These are phyloP conservation scores for Pythium utonaiense DNA, from an alignment of 352 stramenopile genomes.

Conservation along the genomic window DNA sequence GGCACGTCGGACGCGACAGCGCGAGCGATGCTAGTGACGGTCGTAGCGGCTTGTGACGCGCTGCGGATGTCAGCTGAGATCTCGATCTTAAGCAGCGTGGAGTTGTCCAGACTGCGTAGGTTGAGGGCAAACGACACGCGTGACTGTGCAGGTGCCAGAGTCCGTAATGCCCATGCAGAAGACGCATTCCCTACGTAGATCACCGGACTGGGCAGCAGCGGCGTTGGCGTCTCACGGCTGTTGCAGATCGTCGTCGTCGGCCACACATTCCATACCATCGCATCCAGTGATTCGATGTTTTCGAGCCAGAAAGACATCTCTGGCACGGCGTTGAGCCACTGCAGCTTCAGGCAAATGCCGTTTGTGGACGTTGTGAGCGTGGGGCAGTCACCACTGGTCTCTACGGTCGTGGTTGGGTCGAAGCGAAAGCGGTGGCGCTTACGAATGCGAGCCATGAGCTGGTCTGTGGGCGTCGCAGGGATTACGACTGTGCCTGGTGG, in stretches of 20 bases:
- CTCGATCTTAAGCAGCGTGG: slow-evolving; percentile 47
- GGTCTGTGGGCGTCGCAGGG: slow-evolving; percentile 29
- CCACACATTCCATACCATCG: slow-evolving; percentile 41
- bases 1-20: slow-evolving; percentile 2
- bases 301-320: slow-evolving; percentile 47
- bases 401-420: slow-evolving; percentile 9
- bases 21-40: slow-evolving; percentile 55
- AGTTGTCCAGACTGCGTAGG: slow-evolving; percentile 40
- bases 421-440: slow-evolving; percentile 46
- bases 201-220: slow-evolving; percentile 23
- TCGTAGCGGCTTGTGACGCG: slow-evolving; percentile 36
- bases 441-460: slow-evolving; percentile 30
- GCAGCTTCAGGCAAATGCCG: slow-evolving; percentile 40
- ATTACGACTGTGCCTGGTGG: slow-evolving; percentile 20
- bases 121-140: slow-evolving; percentile 46
- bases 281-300: slow-evolving; percentile 42
- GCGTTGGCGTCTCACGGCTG: slow-evolving; percentile 11
- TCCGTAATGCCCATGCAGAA: slow-evolving; percentile 39
- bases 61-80: slow-evolving; percentile 41
- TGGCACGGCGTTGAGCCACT: slow-evolving; percentile 33
- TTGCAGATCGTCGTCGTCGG: slow-evolving; percentile 31
- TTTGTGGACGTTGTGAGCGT: background rate
- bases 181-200: slow-evolving; percentile 24
- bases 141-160: slow-evolving; percentile 12
- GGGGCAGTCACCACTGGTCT: background rate